Base-by-base conservation (phyloP, 768 basidiomycete genomes). In the Lactifluus hygrophoroides region DNA sequence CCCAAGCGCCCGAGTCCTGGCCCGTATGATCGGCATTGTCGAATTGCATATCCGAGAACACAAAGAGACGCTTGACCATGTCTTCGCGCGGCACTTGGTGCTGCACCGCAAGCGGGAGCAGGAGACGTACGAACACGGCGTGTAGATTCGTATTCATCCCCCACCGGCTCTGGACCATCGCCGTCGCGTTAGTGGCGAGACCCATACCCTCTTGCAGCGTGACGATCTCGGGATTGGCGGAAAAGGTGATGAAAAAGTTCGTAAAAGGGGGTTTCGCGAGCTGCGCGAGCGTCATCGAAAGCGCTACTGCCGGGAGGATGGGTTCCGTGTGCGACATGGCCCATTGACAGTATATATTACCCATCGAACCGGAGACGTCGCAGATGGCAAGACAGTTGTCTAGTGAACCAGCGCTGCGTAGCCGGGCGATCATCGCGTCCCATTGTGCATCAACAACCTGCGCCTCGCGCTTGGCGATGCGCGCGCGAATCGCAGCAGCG, bases 31-130 rank as follows among this genome's bases (percentile, higher is more conserved):
- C 51, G n/a, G 53, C 40, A 8, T 47, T 43, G 65, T 88, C 84
- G 62, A 89, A 89, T 70, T 88, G 86, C 87, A 89, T 88, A 66
- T 89, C 86, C 3, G 81, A 80, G 68, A 90, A 89, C 43, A 89
- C 76, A 66, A 90, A 88, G 0, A 89, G 70, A 5, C 84, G 78
- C 72, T 85, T 83, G 71, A 89, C 78, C 86, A 89, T 88, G 47
- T 88, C 80, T 51, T 84, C 84, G 56, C 75, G 77, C 51, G 74
- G 72, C n/a, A 90, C 70, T 0, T 80, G 73, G 63, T 85, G 70
- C 67, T 74, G 64, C 57, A 80, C 64, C 7, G 86, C 86, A 8
- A 83, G 76, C 0, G 82, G 81, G 17, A 88, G 77, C 13, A 89
- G 72, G 34, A 88, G 76, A 16, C 80, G 69, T 44, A 79, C 66